phyloP scores from a whole-genome alignment of 2,329 filamentous ascomycete genomes.

The Helotiales sp. region DNA sequence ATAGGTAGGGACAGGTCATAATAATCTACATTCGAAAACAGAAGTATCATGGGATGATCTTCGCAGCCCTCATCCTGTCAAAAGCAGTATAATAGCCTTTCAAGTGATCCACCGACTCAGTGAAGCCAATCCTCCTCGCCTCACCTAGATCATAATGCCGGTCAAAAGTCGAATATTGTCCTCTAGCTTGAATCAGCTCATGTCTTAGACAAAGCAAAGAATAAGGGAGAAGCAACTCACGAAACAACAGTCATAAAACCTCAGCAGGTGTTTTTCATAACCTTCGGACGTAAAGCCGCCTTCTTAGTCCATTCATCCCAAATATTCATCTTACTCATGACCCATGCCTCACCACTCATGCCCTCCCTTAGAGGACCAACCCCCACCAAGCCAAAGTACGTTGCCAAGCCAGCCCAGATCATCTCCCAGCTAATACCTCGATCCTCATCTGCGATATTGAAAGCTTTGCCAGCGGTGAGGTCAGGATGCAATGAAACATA shows the following conservation, averaged over 20 bases:
- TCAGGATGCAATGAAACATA: conserved; percentile 26
- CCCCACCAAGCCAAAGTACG: conserved; percentile 28
- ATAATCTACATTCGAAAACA: background rate
- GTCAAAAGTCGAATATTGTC: background rate
- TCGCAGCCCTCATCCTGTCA: conserved; percentile 7
- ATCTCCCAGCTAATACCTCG: conserved; percentile 16
- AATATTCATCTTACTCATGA: background rate
- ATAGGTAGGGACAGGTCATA: background rate
- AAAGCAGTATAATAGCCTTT: conserved; percentile 6
- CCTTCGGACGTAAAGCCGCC: conserved; percentile 7
- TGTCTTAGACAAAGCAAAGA: no score
- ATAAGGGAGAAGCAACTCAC: background rate
- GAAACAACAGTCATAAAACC: conserved; percentile 7
- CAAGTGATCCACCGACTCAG: background rate
- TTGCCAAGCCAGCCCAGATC: conserved; percentile 24
- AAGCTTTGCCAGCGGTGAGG: conserved; percentile 23
- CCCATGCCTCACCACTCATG: background rate
- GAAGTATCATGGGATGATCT: conserved; percentile 7
- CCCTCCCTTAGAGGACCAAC: background rate
- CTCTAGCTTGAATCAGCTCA: background rate
- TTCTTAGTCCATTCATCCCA: conserved; percentile 3
- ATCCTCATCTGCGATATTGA: conserved; percentile 32
- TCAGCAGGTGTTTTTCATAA: conserved; percentile 5
- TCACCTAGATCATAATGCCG: conserved; percentile 2
- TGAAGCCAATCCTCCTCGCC: conserved; percentile 9